Conservation (phyloP, 176 grass and related monocot genomes). For the Saccharum officinarum region DNA sequence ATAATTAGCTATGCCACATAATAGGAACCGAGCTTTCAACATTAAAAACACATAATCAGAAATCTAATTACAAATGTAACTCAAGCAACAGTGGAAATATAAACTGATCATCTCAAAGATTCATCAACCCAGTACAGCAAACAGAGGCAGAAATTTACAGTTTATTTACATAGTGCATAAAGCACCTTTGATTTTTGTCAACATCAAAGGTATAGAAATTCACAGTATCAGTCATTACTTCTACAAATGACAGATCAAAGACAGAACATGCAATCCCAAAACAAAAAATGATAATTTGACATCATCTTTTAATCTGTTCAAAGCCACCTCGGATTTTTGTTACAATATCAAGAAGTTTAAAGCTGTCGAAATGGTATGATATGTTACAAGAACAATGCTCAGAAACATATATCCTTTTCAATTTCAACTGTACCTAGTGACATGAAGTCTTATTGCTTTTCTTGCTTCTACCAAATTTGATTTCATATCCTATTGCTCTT, state of each 20-base stretch:
- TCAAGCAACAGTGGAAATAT: neutral
- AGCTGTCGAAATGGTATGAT: neutral
- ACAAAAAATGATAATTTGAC: neutral
- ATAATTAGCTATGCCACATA: neutral
- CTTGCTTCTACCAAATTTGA: no score
- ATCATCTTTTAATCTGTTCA: neutral
- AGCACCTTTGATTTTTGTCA: neutral
- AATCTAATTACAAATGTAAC: neutral
- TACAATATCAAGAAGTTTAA: neutral
- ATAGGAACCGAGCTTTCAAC: neutral
- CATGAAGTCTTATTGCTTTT: no score
- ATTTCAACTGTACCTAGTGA: neutral
- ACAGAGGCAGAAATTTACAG: neutral
- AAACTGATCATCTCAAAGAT: neutral
- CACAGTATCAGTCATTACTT: neutral
- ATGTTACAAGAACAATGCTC: conserved; percentile 16
- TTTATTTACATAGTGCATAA: neutral
- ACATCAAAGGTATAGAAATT: neutral
- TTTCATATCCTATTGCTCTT: no score
- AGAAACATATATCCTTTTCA: neutral
- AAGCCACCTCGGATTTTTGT: neutral
- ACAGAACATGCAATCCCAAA: neutral
- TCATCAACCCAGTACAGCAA: neutral
- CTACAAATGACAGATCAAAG: neutral
- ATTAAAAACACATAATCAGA: neutral